Conservation (phyloP, 1,139 yeast genomes). For the Scheffersomyces segobiensis region DNA sequence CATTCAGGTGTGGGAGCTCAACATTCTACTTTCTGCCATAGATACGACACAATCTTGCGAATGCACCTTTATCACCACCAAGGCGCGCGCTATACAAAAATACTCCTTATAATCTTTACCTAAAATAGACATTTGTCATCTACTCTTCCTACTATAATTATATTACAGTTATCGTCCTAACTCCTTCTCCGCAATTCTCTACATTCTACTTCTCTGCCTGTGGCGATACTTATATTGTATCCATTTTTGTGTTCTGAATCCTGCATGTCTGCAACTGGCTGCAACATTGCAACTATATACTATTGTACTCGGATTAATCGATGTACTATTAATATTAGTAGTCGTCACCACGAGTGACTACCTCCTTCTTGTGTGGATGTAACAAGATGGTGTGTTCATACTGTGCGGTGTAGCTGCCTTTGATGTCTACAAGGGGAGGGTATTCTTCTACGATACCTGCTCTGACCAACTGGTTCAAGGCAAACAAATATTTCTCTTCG, state of each 20-base stretch:
- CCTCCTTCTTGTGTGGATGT: constrained; percentile 91
- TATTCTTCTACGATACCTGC: constrained; percentile 88
- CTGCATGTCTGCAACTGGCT: background rate
- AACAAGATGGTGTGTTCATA: constrained; percentile 90
- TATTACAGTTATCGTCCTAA: no score
- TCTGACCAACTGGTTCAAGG: constrained; percentile 83
- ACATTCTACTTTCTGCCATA: no score
- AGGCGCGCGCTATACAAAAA: no score
- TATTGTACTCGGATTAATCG: background rate
- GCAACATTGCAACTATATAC: background rate
- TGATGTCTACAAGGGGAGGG: constrained; percentile 89
- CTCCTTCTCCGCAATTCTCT: background rate
- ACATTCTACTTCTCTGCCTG: background rate
- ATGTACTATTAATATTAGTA: constrained; percentile 46
- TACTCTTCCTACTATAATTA: background rate
- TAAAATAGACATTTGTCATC: background rate
- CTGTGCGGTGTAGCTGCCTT: constrained; percentile 93
- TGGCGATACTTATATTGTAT: background rate
- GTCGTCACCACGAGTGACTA: constrained; percentile 93
- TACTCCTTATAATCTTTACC: background rate
- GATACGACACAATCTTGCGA: no score
- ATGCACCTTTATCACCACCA: no score
- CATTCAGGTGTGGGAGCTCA: no score
- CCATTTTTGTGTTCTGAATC: background rate
- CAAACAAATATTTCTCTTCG: constrained; percentile 86